Percentiles rank a stretch among this genome's conserved stretches.
Evolutionary conservation across 2,329 filamentous ascomycete species (phyloP).

Genomic region (Microcyclospora pomicola): DNA sequence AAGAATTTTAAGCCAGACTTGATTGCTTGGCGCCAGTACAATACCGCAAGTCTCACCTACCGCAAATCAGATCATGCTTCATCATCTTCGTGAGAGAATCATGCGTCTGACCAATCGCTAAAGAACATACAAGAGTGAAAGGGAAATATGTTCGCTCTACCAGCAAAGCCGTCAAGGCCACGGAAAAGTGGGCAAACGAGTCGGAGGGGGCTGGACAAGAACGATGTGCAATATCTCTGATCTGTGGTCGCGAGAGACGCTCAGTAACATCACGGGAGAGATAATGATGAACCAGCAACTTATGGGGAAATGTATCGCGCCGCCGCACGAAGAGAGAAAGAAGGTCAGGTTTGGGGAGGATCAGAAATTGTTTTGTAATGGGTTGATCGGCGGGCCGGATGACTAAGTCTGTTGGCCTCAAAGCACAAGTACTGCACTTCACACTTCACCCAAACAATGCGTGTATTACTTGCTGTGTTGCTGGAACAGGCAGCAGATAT

Average conservation of each 20-base stretch:
- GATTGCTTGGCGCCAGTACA: too few relatives aligned
- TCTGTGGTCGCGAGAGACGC: slow-evolving; percentile 24
- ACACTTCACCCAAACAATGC: too few relatives aligned
- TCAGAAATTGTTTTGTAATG: neutral
- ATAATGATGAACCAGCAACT: slow-evolving; percentile 19
- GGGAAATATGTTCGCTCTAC: slow-evolving; percentile 17
- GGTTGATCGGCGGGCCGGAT: neutral
- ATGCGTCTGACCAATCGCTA: too few relatives aligned
- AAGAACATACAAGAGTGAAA: neutral
- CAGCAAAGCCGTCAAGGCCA: slow-evolving; percentile 24
- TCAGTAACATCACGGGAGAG: slow-evolving; percentile 15
- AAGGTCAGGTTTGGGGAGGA: slow-evolving; percentile 2
- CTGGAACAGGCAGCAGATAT: too few relatives aligned
- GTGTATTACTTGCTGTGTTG: too few relatives aligned
- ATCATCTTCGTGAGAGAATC: neutral
- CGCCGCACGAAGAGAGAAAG: slow-evolving; percentile 23
- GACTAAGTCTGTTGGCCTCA: neutral
- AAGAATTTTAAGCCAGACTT: too few relatives aligned
- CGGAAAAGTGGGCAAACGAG: slow-evolving; percentile 14
- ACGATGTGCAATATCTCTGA: slow-evolving; percentile 22
- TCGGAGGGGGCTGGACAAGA: slow-evolving; percentile 19
- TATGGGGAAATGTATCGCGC: slow-evolving; percentile 20
- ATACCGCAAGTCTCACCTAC: neutral
- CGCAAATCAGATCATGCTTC: neutral
- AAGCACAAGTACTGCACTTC: too few relatives aligned